These are phyloP conservation scores for Phoma herbarum DNA, from an alignment of 2,329 filamentous ascomycete genomes.

Conservation along the genomic window DNA sequence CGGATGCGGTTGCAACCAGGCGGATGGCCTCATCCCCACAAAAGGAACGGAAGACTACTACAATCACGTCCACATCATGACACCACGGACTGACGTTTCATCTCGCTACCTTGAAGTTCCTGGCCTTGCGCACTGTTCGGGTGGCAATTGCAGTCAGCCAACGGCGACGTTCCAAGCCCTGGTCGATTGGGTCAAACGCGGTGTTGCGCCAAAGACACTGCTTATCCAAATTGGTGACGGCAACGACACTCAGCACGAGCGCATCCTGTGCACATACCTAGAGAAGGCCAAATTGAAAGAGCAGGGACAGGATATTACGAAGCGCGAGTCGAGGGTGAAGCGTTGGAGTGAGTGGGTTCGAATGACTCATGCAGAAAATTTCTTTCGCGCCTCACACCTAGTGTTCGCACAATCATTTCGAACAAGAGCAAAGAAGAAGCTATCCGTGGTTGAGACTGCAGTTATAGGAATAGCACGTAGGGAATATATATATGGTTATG, in stretches of 20 bases:
- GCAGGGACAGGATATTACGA: neutral
- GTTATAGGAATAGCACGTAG: too few species aligned
- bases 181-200: constrained; percentile 27
- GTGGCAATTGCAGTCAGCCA: constrained; percentile 16
- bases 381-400: neutral
- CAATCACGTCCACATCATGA: neutral
- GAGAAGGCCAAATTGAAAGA: constrained; percentile 4
- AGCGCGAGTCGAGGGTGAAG: constrained; percentile 6
- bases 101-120: constrained; percentile 5
- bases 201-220: constrained; percentile 19
- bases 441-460: too few species aligned
- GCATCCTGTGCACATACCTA: neutral
- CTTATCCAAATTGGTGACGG: neutral
- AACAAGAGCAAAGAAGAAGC: neutral
- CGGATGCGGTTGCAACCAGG: neutral
- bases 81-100: neutral
- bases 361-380: constrained; percentile 11
- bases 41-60: constrained; percentile 2
- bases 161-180: constrained; percentile 16
- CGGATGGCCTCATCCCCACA: neutral
- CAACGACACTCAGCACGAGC: neutral
- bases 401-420: neutral
- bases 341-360: neutral
- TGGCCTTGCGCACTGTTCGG: constrained; percentile 22
- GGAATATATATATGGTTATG: too few species aligned